A percentile compares a stretch with the other conserved stretches of the same genome.
Conservation (phyloP, 2,329 filamentous ascomycete species). For the Colletotrichum melonis region DNA sequence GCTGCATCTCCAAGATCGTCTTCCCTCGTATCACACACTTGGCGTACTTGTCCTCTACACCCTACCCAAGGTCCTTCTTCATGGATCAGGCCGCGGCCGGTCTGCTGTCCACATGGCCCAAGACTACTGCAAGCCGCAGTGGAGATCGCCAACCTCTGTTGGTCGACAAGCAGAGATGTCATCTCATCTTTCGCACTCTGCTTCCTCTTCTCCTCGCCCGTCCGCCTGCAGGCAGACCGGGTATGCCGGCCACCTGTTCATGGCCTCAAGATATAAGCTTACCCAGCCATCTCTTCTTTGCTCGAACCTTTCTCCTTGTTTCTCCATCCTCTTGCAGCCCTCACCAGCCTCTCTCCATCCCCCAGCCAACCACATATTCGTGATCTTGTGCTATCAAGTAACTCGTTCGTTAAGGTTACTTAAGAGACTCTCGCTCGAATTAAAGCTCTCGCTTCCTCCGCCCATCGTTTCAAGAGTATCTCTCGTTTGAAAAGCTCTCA, state of each 20-base stretch:
- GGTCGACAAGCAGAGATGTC: conserved; percentile 25
- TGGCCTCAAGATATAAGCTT: conserved; percentile 32
- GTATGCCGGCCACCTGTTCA: conserved; percentile 1
- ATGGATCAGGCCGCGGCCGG: conserved; percentile 7
- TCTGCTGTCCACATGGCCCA: conserved; percentile 20
- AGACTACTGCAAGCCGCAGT: conserved; percentile 34
- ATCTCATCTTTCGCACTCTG: conserved; percentile 26
- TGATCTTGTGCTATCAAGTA: conserved; percentile 24
- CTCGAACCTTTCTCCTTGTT: not conserved
- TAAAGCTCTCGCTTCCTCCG: conserved; percentile 5
- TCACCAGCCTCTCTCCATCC: conserved; percentile 28
- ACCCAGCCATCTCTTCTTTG: conserved; percentile 31
- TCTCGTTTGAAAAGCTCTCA: conserved; percentile 19
- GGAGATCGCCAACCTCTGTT: conserved; percentile 28
- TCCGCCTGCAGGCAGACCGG: not conserved
- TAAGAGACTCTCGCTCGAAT: conserved; percentile 35
- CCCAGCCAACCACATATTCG: conserved; percentile 31
- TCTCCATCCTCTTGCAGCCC: conserved; percentile 24
- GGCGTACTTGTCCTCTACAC: conserved; percentile 13
- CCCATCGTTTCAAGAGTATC: conserved; percentile 20
- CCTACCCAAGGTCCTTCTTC: not conserved
- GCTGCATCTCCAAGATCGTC: conserved; percentile 22
- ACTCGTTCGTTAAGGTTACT: conserved; percentile 39
- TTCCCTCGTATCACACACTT: conserved; percentile 37
- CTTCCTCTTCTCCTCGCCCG: not conserved